Conservation (phyloP, 2,329 filamentous ascomycete species). For the Penicillium verrucosum region DNA sequence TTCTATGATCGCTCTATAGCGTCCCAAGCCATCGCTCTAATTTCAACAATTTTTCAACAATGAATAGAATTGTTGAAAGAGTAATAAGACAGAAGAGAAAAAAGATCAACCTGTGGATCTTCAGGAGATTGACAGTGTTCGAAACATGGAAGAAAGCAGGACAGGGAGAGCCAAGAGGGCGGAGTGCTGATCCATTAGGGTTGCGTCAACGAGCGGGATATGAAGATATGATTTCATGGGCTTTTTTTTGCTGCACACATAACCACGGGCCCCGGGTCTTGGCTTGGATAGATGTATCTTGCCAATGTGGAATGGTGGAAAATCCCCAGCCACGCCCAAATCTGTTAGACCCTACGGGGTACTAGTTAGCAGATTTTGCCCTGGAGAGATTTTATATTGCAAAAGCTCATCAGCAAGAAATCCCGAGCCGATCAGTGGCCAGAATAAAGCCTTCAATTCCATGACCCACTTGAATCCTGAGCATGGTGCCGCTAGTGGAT, state of each 20-base stretch:
- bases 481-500: conserved; percentile 1
- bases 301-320: conserved; percentile 9
- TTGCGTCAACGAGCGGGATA: conserved; percentile 20
- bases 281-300: neutral
- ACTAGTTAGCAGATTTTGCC: conserved; percentile 6
- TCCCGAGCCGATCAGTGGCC: conserved; percentile 16
- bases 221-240: neutral
- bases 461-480: conserved; percentile 15
- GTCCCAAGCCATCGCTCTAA: conserved; percentile 15
- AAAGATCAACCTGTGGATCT: conserved; percentile 13
- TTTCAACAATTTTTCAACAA: neutral
- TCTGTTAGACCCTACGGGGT: neutral
- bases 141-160: conserved; percentile 11
- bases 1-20: conserved; percentile 2
- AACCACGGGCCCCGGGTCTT: conserved; percentile 18
- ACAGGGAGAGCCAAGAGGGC: neutral
- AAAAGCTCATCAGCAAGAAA: conserved; percentile 14
- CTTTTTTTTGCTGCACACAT: conserved; percentile 7
- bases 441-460: conserved; percentile 20
- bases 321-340: neutral
- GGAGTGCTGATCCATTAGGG: conserved; percentile 12
- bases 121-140: conserved; percentile 20
- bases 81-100: conserved; percentile 3
- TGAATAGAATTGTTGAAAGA: conserved; percentile 2
- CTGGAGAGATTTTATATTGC: conserved; percentile 5